phyloP scores from a whole-genome alignment of 441 rosid genomes.

The Brassica balearica region DNA sequence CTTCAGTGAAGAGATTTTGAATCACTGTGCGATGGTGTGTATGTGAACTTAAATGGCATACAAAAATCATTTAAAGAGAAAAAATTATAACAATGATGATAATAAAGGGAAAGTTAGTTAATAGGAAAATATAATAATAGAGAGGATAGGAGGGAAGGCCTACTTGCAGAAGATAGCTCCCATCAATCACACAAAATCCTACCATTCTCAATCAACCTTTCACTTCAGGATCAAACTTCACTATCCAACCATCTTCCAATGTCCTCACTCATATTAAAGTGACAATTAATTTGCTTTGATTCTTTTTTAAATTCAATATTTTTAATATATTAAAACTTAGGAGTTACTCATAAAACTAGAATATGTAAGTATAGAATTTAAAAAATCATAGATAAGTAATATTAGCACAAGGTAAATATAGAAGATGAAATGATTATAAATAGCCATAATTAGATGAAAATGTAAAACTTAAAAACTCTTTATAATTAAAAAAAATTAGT shows the following conservation, averaged over 20 bases:
- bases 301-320: too few species aligned
- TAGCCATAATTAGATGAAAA: too few species aligned
- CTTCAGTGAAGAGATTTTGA: neutral
- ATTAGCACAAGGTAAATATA: too few species aligned
- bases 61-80: neutral
- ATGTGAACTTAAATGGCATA: neutral
- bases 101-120: neutral
- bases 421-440: too few species aligned
- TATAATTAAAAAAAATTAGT: too few species aligned
- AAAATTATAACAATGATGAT: neutral
- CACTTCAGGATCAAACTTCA: conserved; percentile 40
- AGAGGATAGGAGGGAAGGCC: conserved; percentile 18
- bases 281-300: too few species aligned
- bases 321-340: too few species aligned
- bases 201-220: conserved; percentile 32
- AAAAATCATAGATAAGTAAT: too few species aligned
- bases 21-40: neutral
- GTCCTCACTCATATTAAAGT: neutral
- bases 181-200: conserved; percentile 36
- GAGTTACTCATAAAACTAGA: too few species aligned
- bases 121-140: neutral
- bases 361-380: too few species aligned
- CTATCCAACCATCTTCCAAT: conserved; percentile 24
- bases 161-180: conserved; percentile 35
- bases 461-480: too few species aligned